Percentiles rank a stretch among this genome's conserved stretches.
Conservation (phyloP, 805 yeast genomes). For the Candida hungchunana region DNA sequence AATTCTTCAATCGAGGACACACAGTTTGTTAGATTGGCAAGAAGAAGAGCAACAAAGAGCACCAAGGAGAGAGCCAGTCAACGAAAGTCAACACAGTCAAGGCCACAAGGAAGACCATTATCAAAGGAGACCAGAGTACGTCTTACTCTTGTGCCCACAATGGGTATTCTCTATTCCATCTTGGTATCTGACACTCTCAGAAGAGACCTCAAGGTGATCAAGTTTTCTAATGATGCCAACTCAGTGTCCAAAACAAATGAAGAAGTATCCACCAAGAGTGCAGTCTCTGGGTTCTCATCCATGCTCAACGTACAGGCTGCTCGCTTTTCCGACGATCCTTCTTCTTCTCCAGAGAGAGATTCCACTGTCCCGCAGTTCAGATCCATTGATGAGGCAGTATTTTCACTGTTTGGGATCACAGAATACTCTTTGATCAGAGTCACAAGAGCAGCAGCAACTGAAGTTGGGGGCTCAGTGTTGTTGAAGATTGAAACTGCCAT, state of each 20-base stretch:
- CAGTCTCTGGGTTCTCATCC: constrained; percentile 21
- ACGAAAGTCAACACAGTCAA: constrained; percentile 13
- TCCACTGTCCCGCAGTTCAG: constrained; percentile 31
- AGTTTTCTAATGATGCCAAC: constrained; percentile 15
- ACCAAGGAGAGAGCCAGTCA: constrained; percentile 19
- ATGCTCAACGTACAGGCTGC: constrained; percentile 21
- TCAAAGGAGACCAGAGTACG: constrained; percentile 50
- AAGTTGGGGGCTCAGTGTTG: constrained; percentile 46
- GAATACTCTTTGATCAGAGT: constrained; percentile 46
- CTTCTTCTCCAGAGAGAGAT: background rate
- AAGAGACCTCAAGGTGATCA: constrained; percentile 23
- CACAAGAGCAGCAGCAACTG: constrained; percentile 51
- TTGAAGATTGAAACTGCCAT: constrained; percentile 51
- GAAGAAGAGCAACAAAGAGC: constrained; percentile 23
- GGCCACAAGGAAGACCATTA: constrained; percentile 38
- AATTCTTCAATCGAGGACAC: constrained; percentile 8
- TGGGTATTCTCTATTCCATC: constrained; percentile 40
- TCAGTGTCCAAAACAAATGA: constrained; percentile 14
- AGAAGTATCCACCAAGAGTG: constrained; percentile 21
- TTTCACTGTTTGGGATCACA: constrained; percentile 35
- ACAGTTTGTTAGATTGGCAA: constrained; percentile 23
- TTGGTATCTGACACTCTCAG: constrained; percentile 31
- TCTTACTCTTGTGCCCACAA: constrained; percentile 41
- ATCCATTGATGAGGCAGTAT: constrained; percentile 43
- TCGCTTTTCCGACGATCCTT: constrained; percentile 27